phyloP scores from a whole-genome alignment of 345 rosid genomes.

The Brassica cretica region DNA sequence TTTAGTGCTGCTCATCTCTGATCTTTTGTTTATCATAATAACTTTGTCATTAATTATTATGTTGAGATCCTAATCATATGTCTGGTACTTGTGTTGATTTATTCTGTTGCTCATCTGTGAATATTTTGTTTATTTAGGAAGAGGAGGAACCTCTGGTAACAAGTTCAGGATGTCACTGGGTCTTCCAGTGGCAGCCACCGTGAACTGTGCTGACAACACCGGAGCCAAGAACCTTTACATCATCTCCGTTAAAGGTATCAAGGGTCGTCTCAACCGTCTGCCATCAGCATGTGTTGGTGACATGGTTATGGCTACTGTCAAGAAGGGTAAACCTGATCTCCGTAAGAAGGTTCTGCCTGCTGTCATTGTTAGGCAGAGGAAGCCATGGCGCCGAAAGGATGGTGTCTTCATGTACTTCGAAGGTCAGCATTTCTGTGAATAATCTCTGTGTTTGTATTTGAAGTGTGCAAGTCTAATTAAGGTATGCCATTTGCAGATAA shows the following conservation, averaged over 20 bases:
- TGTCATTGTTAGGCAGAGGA: neutral
- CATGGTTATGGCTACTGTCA: slow-evolving; percentile 48
- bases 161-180: slow-evolving; percentile 49
- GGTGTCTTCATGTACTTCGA: neutral
- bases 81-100: neutral
- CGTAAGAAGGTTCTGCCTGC: slow-evolving; percentile 30
- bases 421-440: neutral
- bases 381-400: neutral
- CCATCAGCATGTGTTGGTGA: slow-evolving; percentile 49
- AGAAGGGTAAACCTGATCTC: slow-evolving; percentile 49
- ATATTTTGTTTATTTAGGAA: slow-evolving; percentile 1
- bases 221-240: slow-evolving; percentile 49
- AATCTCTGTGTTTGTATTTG: neutral
- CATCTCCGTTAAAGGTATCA: slow-evolving; percentile 46
- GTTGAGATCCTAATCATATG: neutral
- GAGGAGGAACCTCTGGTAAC: slow-evolving; percentile 49
- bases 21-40: too few species aligned
- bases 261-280: slow-evolving; percentile 46
- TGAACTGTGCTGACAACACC: slow-evolving; percentile 46
- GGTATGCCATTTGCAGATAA: slow-evolving; percentile 48
- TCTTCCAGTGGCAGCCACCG: slow-evolving; percentile 47
- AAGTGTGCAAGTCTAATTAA: neutral
- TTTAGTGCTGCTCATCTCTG: too few species aligned
- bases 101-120: neutral
- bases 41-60: too few species aligned